Evolutionary conservation across 192 early-diverging fungal species (phyloP), one percentile per base, ranked within the genome.

Genomic region (Pilobolus umbonatus): DNA sequence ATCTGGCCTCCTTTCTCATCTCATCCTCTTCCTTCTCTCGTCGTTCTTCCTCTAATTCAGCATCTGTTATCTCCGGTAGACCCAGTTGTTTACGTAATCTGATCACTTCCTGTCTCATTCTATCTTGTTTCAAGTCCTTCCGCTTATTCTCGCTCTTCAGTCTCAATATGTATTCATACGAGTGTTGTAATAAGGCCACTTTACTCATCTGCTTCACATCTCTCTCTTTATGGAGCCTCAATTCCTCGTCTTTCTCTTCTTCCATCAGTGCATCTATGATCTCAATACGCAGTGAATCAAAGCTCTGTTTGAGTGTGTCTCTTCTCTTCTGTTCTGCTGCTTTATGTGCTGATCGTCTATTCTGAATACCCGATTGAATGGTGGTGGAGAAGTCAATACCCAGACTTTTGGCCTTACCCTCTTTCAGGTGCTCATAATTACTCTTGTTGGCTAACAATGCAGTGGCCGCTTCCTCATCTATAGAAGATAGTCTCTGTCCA

Each of bases 291-390:
- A 98, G 72, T 12, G 85, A 77, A 34, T 97, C 91, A 69, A 98
- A 98, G 42, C 85, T 88, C 32, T 87, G 75, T 60, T 96, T 96
- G 0, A 99, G 78, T 28, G 89, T 88, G 60, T 99, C 96, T 17
- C 96, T 78, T 14, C 96, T 85, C 67, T 88, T 87, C 72, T 99
- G 96, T 69, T 99, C 96, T 2, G 94, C 94, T 35, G 91, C 86
- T 72, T 97, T 96, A 74, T 99, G 94, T 19, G 83, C 87, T 11
- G 87, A 88, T 17, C 86, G 83, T 5, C 93, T 83, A 8, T 83
- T 76, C 65, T 95, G 89, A 52, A 95, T 76, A 4, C 89, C 87
- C 2, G 85, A 82, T 32, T 88, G 84, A 25, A 94, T 79, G 64
- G 92, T 85, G 17, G 78, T 72, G 35, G 82, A 75, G 75, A 89